Evolutionary conservation across 257 asterid genomes (phyloP), one percentile per base, ranked within the genome.

Genomic region (Leonotis leonurus): DNA sequence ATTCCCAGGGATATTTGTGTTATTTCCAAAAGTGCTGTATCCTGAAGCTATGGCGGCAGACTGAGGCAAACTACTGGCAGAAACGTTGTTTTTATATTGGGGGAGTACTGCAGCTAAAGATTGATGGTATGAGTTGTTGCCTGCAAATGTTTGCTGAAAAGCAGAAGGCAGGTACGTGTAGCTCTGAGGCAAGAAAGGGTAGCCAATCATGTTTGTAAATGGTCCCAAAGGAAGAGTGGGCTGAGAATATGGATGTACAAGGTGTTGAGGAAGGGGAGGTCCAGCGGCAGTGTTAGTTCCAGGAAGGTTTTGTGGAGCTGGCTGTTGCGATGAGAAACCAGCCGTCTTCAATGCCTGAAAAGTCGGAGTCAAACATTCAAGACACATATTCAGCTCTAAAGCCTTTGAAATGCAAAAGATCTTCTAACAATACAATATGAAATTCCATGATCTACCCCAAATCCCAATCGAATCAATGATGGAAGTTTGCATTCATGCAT

Each of bases 171-270:
- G 21, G 73, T 89, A 93, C 0, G 96, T 66, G 48, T 83, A 89
- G 79, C 95, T 82, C 78, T 83, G 99, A 21, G 89, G 88, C 83
- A 93, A 21, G 76, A 72, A 83, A 27, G 94, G 99, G 69, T 87
- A 89, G 77, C 94, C 72, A 12, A 93, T 75, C 93, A 92, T 85
- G 78, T 92, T 92, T 3, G 94, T 60, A 70, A 59, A 93, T 3
- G 94, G 94, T 33, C 95, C 94, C 77, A 89, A 60, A 51, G 93
- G 95, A 75, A 83, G 85, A 26, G 83, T 56, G n/a, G 79, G 83
- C 69, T 93, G 99, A n/a, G 97, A 70, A 73, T 83, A 89, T 33
- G 91, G 99, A 69, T 90, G 92, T 26, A 82, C 77, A 26, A 93
- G 83, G 56, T 83, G 96, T 66, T 83, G 96, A 32, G 91, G 95